A percentile compares a stretch with the other conserved stretches of the same genome.
Evolutionary conservation across 192 early-diverging fungal genomes (phyloP).

Genomic region (Oehlia diaphana): DNA sequence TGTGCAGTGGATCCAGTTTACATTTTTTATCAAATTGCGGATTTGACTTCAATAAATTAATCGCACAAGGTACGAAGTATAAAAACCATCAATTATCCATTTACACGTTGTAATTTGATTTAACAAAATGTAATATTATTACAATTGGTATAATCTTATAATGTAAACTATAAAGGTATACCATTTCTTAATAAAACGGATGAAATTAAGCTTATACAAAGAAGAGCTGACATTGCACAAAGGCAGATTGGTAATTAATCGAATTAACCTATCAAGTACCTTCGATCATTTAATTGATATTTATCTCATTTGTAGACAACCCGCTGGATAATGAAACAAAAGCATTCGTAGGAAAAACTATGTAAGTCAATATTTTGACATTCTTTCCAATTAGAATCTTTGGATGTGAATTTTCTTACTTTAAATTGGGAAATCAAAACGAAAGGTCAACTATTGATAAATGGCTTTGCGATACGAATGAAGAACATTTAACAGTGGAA

Average conservation of each 20-base stretch:
- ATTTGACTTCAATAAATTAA: slow-evolving; percentile 93
- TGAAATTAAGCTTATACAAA: slow-evolving; percentile 9
- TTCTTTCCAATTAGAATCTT: not conserved
- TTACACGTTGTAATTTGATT: not conserved
- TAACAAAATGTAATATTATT: slow-evolving; percentile 23
- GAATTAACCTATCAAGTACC: not conserved
- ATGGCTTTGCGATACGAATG: slow-evolving; percentile 42
- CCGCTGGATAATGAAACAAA: slow-evolving; percentile 23
- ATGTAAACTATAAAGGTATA: slow-evolving; percentile 10
- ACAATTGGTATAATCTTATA: not conserved
- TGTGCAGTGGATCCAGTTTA: slow-evolving; percentile 53
- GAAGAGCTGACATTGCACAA: slow-evolving; percentile 22
- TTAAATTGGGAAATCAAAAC: not conserved
- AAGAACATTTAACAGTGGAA: slow-evolving; percentile 36
- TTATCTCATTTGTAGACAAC: slow-evolving; percentile 1
- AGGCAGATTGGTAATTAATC: slow-evolving; percentile 21
- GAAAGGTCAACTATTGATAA: slow-evolving; percentile 36
- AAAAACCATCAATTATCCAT: not conserved
- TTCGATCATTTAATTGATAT: not conserved
- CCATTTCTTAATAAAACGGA: slow-evolving; percentile 23
- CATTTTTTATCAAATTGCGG: slow-evolving; percentile 73
- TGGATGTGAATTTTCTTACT: not conserved
- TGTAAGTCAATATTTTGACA: not conserved
- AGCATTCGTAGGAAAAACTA: slow-evolving; percentile 3
- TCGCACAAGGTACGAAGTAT: slow-evolving; percentile 57